Base-by-base conservation (phyloP, 2,329 filamentous ascomycete species). In the Cladophialophora psammophila region DNA sequence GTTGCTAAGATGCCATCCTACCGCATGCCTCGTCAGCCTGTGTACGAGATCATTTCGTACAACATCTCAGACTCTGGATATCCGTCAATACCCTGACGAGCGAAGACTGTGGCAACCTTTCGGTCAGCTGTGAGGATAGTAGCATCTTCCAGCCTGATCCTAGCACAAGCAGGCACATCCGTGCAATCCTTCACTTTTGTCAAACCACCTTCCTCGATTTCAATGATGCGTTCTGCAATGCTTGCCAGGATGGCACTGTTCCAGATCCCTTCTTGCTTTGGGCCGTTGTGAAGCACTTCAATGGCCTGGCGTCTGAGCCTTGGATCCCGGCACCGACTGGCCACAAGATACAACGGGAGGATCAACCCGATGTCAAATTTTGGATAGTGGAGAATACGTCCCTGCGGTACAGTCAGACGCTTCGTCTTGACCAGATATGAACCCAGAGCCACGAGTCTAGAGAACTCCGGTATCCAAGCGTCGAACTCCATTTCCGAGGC, bases 261-360 rank as follows among this genome's bases (percentile, higher is more conserved):
- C 32, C 73, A 72, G 20, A 78, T 72, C 0, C 77, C 77, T 52
- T 78, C 73, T 2, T 78, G 67, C 0, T 60, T 69, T 6, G 74
- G 75, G 3, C 72, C 71, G 57, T 60, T 67, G 1, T 66, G 69
- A 0, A 78, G 66, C 15, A 78, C 64, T 13, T 67, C 65, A 1
- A 79, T 40, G 26, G 77, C 76, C 1, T 64, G 53, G 2, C 77
- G 75, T 42, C 77, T 75, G 12, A 73, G 69, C 3, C 13, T 53
- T 1, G 76, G 76, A n/a, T 78, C 73, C 8, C 77, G 75, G 53
- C 77, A 79, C 55, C 74, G 71, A 1, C 77, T 66, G 32, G 72
- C 72, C 0, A 74, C 76, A 32, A 78, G 75, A 70, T 72, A 79
- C 2, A 78, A 32, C 5, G 59, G 53, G 6, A 45, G 48, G 36